Evolutionary conservation across 129 eudicot genomes (phyloP).

Genomic region (Calendula officinalis): DNA sequence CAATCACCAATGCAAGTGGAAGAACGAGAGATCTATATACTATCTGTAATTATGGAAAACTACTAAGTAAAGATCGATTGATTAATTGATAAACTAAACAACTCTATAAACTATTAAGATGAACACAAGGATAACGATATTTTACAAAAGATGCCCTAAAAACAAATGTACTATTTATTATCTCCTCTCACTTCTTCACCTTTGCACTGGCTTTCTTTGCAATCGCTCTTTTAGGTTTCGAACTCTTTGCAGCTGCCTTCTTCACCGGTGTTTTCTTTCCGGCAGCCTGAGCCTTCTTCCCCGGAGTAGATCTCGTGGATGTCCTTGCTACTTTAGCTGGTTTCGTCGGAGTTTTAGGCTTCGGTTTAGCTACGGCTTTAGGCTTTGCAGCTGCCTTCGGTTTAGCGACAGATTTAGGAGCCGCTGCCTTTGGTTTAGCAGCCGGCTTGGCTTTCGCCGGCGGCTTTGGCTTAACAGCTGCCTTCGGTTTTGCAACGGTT

Average conservation of each 20-base stretch:
- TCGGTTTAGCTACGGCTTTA: constrained; percentile 24
- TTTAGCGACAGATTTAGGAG: no score
- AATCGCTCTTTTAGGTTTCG: constrained; percentile 25
- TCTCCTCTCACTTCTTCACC: constrained; percentile 30
- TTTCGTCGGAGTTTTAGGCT: constrained; percentile 33
- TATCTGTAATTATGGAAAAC: not conserved
- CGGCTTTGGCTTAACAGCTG: constrained; percentile 31
- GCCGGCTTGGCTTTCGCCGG: constrained; percentile 32
- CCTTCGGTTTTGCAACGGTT: constrained; percentile 34
- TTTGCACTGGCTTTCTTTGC: constrained; percentile 28
- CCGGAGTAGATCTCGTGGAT: constrained; percentile 46
- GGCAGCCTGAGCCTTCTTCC: constrained; percentile 32
- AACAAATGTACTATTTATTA: constrained; percentile 19
- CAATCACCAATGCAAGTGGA: not conserved
- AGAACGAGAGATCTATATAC: constrained; percentile 2
- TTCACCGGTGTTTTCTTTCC: constrained; percentile 35
- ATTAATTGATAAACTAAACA: constrained; percentile 28
- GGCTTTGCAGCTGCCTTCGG: no score
- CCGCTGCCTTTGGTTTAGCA: not conserved
- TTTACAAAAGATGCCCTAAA: constrained; percentile 40
- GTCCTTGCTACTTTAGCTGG: constrained; percentile 49
- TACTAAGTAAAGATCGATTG: constrained; percentile 7
- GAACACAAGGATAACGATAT: constrained; percentile 33
- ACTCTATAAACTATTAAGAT: constrained; percentile 32
- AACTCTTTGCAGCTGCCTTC: constrained; percentile 24